Conservation (phyloP, 257 asterid species). For the Marsdenia floribunda region DNA sequence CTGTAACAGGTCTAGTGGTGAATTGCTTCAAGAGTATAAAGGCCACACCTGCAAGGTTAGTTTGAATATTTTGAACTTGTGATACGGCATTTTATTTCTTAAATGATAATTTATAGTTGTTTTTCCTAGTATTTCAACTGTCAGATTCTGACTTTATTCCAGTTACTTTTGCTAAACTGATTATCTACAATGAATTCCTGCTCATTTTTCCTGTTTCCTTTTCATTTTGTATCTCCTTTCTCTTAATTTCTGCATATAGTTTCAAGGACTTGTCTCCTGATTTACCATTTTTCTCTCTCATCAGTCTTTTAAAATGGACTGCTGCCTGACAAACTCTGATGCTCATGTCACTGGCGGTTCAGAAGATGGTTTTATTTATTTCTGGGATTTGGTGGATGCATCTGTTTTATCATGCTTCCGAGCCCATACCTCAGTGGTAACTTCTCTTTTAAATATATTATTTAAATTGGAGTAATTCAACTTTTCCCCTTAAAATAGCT, state of each 20-base stretch:
- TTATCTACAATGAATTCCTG: not conserved
- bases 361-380: conserved; percentile 82
- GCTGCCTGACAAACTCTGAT: conserved; percentile 88
- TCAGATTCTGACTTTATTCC: not conserved
- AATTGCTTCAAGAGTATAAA: conserved; percentile 83
- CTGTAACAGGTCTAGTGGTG: conserved; percentile 64
- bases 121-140: not conserved
- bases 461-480: not conserved
- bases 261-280: not conserved
- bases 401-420: conserved; percentile 57
- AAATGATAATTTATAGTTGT: not conserved
- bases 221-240: not conserved
- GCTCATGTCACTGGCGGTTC: conserved; percentile 94
- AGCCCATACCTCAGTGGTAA: conserved; percentile 94
- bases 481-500: not conserved
- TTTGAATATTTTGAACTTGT: conserved; percentile 3
- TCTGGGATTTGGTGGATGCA: conserved; percentile 97
- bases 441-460: not conserved
- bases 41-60: conserved; percentile 96
- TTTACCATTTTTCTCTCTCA: not conserved
- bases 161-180: not conserved
- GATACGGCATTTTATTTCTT: conserved; percentile 9
- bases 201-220: not conserved
- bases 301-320: conserved; percentile 89
- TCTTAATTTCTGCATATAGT: too few species aligned